phyloP scores from a whole-genome alignment of 2,329 filamentous ascomycete species.

The Pseudocercospora fuligena region DNA sequence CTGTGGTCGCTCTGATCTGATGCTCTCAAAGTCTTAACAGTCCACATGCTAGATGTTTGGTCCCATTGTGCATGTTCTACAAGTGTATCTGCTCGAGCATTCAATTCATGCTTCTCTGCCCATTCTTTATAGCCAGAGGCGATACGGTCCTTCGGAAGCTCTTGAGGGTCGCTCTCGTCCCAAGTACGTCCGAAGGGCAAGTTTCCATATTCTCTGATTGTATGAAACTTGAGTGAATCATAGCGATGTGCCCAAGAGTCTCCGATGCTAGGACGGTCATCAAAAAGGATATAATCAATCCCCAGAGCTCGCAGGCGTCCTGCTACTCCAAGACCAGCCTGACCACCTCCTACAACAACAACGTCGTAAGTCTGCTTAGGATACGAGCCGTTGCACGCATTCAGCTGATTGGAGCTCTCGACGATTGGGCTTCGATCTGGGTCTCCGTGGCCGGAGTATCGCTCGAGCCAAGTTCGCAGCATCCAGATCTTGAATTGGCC shows the following conservation, averaged over 20 bases:
- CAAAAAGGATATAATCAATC: constrained; percentile 51
- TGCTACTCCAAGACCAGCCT: constrained; percentile 50
- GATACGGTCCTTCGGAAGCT: constrained; percentile 41
- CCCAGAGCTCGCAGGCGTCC: constrained; percentile 52
- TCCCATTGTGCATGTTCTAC: constrained; percentile 48
- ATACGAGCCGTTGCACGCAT: constrained; percentile 19
- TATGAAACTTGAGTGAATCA: constrained; percentile 49
- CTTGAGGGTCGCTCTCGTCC: constrained; percentile 30
- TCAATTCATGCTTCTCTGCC: constrained; percentile 44
- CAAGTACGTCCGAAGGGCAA: constrained; percentile 46
- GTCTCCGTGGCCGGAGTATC: constrained; percentile 44
- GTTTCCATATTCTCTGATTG: constrained; percentile 47
- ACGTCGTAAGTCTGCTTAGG: constrained; percentile 35
- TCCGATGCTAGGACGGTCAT: constrained; percentile 49
- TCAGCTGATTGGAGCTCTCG: not conserved
- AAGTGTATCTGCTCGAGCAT: constrained; percentile 46
- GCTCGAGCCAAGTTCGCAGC: constrained; percentile 44
- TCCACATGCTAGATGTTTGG: constrained; percentile 45
- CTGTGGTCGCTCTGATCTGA: not conserved
- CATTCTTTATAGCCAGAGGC: constrained; percentile 46
- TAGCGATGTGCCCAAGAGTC: constrained; percentile 55
- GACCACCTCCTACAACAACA: constrained; percentile 49
- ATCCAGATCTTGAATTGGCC: constrained; percentile 48
- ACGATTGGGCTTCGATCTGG: constrained; percentile 36
- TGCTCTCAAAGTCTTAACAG: constrained; percentile 22